phyloP scores from a whole-genome alignment of 345 rosid genomes.

The Zanthoxylum bungeanum region DNA sequence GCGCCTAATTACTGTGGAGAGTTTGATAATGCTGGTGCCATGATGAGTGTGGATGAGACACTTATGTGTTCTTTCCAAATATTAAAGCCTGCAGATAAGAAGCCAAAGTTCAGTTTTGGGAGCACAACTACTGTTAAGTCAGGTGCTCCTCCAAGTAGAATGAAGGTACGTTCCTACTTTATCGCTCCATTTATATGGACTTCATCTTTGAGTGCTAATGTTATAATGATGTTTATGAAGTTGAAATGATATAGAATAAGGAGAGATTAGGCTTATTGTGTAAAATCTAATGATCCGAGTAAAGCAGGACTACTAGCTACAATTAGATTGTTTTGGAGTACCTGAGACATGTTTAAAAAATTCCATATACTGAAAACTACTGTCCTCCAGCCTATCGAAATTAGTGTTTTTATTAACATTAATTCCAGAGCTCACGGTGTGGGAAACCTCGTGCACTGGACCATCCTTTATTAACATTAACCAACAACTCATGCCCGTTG shows the following conservation, averaged over 20 bases:
- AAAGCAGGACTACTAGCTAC: not conserved
- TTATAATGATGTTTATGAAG: not conserved
- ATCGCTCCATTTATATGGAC: not conserved
- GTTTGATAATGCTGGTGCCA: constrained; percentile 86
- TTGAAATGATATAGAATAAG: not conserved
- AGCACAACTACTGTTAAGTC: constrained; percentile 43
- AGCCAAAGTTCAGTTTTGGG: constrained; percentile 52
- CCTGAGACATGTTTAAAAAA: not conserved
- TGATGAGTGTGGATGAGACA: constrained; percentile 74
- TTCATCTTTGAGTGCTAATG: not conserved
- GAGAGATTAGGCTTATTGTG: not conserved
- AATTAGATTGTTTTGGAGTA: too few relatives aligned
- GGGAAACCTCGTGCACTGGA: too few relatives aligned
- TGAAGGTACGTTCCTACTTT: constrained; percentile 45
- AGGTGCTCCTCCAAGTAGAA: constrained; percentile 33
- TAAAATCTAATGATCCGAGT: not conserved
- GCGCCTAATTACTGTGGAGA: constrained; percentile 89
- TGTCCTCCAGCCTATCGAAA: too few relatives aligned
- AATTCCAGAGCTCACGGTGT: too few relatives aligned
- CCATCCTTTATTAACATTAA: too few relatives aligned
- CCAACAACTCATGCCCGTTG: too few relatives aligned
- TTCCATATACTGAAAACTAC: not conserved
- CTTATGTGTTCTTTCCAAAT: constrained; percentile 82
- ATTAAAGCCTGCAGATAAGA: constrained; percentile 66
- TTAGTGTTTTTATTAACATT: too few relatives aligned